Evolutionary conservation across 257 asterid species (phyloP).

Genomic region (Solanum chiquidenum): DNA sequence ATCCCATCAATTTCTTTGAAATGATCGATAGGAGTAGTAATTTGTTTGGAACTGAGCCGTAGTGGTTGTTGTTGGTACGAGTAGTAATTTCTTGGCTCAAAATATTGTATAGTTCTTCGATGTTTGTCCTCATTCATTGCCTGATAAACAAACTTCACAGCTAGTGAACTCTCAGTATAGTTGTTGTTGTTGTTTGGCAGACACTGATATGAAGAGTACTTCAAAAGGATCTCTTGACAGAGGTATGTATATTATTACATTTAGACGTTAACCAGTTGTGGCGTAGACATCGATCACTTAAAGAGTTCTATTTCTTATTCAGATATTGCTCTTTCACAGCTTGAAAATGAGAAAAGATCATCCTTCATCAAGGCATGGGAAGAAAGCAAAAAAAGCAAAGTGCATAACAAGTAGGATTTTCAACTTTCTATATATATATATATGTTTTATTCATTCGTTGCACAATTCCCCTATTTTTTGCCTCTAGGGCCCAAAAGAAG

Average conservation of each 20-base stretch:
- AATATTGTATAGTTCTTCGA: too few relatives aligned
- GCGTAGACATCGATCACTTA: too few relatives aligned
- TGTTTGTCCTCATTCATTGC: background rate
- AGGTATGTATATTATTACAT: slow-evolving; percentile 23
- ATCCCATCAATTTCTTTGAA: background rate
- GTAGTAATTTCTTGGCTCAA: background rate
- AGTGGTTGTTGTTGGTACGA: background rate
- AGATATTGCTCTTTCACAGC: slow-evolving; percentile 71
- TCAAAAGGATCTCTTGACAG: slow-evolving; percentile 24
- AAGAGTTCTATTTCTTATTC: background rate
- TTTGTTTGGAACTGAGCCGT: background rate
- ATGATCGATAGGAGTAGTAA: background rate
- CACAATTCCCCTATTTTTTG: too few relatives aligned
- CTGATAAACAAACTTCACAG: background rate
- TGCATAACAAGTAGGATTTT: slow-evolving; percentile 55
- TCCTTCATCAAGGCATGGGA: slow-evolving; percentile 81
- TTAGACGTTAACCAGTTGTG: background rate
- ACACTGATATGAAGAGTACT: background rate
- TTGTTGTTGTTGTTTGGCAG: background rate
- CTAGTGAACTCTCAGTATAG: background rate
- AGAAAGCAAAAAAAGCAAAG: slow-evolving; percentile 61
- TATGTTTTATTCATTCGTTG: too few relatives aligned
- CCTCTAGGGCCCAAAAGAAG: slow-evolving; percentile 57
- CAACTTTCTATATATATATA: background rate
- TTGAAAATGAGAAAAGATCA: slow-evolving; percentile 48